Evolutionary conservation across 225 moss, liverwort and hornwort species (phyloP).

Genomic region (Asterella californica): DNA sequence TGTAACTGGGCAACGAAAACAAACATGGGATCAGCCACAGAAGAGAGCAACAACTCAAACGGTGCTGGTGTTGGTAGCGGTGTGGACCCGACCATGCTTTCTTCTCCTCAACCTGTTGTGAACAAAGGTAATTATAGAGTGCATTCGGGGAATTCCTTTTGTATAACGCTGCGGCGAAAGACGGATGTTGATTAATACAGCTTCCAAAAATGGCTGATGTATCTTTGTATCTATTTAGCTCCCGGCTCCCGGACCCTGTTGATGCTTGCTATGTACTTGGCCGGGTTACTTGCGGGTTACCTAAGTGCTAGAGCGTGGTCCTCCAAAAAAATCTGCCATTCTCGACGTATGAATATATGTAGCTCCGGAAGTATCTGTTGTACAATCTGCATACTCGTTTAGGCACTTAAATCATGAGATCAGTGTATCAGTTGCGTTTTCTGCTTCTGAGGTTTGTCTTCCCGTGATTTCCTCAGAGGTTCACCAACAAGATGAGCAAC

Average conservation of each 20-base stretch:
- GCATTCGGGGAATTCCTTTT: neutral
- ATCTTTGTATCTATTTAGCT: too few relatives aligned
- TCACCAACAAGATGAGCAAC: conserved; percentile 67
- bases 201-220: too few relatives aligned
- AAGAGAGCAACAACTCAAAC: conserved; percentile 55
- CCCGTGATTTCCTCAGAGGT: conserved; percentile 38
- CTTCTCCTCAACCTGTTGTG: conserved; percentile 47
- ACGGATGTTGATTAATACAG: neutral
- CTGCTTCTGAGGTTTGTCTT: neutral
- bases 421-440: neutral
- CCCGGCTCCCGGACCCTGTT: too few relatives aligned
- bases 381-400: neutral
- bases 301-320: too few relatives aligned
- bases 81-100: conserved; percentile 55
- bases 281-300: too few relatives aligned
- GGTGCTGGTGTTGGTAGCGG: conserved; percentile 47
- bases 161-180: neutral
- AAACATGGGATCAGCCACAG: conserved; percentile 55
- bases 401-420: neutral
- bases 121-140: conserved; percentile 2
- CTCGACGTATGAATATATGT: too few relatives aligned
- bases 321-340: too few relatives aligned
- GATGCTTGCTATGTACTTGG: too few relatives aligned
- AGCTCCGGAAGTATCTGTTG: neutral
- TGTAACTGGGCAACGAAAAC: conserved; percentile 99